These are phyloP conservation scores for Penicillium sp. DNA, from an alignment of 2,329 filamentous ascomycete genomes.

Conservation along the genomic window DNA sequence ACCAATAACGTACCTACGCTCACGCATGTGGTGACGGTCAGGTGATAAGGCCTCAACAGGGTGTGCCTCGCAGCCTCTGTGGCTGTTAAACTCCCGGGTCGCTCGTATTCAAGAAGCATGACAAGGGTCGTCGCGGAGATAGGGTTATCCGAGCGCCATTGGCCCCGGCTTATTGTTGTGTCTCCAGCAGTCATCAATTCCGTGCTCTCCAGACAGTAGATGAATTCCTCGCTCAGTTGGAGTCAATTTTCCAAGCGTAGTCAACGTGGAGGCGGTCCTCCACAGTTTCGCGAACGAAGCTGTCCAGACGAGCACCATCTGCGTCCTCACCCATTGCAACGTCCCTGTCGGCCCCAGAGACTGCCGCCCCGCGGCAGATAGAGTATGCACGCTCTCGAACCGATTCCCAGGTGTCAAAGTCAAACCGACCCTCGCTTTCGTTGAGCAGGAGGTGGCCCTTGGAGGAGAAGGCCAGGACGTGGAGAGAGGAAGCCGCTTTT, in stretches of 20 bases:
- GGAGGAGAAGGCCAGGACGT: constrained; percentile 79
- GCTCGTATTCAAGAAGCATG: background rate
- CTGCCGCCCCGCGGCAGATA: constrained; percentile 55
- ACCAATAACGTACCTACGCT: background rate
- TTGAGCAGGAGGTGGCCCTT: constrained; percentile 66
- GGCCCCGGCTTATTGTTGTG: background rate
- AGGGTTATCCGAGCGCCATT: background rate
- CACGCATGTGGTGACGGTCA: constrained; percentile 12
- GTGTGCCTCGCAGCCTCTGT: constrained; percentile 4
- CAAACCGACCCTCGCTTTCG: constrained; percentile 77
- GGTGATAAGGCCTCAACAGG: constrained; percentile 9
- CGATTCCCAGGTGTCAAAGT: constrained; percentile 67
- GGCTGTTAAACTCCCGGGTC: background rate
- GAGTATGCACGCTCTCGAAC: constrained; percentile 60
- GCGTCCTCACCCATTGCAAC: constrained; percentile 43
- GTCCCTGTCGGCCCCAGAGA: constrained; percentile 39
- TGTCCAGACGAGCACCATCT: constrained; percentile 46
- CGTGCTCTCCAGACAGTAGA: background rate
- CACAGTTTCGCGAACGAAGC: constrained; percentile 59
- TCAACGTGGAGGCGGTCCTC: constrained; percentile 50
- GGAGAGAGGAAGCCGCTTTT: constrained; percentile 62
- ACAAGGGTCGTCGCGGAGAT: background rate
- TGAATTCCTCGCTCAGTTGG: constrained; percentile 24
- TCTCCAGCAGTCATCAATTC: background rate
- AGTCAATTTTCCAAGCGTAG: constrained; percentile 38